Evolutionary conservation across 176 grass and related monocot genomes (phyloP), one percentile per base, ranked within the genome.

Genomic region (Cenchrus purpureus): DNA sequence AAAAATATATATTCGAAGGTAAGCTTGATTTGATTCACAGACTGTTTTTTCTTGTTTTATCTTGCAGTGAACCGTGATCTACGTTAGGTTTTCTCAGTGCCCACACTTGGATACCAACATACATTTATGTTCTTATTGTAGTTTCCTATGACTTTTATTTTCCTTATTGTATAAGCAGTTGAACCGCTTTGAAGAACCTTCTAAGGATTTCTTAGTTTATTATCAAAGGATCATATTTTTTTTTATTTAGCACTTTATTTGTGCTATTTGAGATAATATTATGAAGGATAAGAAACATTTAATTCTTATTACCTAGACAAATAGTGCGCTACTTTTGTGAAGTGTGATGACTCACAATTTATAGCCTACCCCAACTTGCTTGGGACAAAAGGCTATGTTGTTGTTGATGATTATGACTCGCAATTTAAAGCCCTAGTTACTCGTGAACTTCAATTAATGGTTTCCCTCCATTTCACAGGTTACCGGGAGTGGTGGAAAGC

Each of bases 401-500:
- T 40, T 40, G 37, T 40, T 40, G 37, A 40, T 40, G 37, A 40
- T 40, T 0, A 8, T 68, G 61, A 46, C 42, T 73, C 20, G 12
- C 4, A 25, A 43, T 83, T 83, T 73, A 49, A 74, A 64, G 32
- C 10, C 19, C 11, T 28, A 57, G 50, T 50, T 82, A 63, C 12
- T 86, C 22, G 34, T 77, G 42, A 73, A 40, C 50, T 4, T 0
- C 42, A 51, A 50, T 83, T 87, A 48, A 87, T 65, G 54, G 86
- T 78, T 69, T 56, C 72, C 1, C 22, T 34, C 65, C 52, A 44
- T 91, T 91, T 65, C 77, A 19, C 86, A 98, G 96, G 93, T 89
- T 79, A 85, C 82, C 77, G 95, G 95, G 71, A 86, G 88, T 85
- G 95, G 87, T 85, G 93, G 49, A 48, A 89, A 88, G 80, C 93